These are phyloP conservation scores for Aspergillus piperis DNA, from an alignment of 2,329 filamentous ascomycete species.

Conservation along the genomic window DNA sequence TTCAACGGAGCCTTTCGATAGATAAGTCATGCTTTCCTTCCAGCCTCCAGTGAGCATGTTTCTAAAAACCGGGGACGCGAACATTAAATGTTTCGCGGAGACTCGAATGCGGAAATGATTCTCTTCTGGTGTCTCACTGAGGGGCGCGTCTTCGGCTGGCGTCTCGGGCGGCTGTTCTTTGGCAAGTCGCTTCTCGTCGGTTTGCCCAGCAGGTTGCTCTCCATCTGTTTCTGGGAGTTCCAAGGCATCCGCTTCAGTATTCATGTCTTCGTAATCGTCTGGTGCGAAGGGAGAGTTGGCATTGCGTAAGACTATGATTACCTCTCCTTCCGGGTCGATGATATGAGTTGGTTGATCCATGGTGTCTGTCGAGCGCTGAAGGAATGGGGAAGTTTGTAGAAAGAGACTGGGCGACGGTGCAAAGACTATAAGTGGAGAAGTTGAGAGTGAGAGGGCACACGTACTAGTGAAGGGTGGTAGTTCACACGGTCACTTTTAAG, in stretches of 20 bases:
- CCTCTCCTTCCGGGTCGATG: constrained; percentile 19
- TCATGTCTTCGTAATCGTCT: background rate
- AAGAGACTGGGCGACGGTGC: too few species aligned
- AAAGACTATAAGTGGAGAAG: too few species aligned
- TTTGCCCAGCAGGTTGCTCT: too few species aligned
- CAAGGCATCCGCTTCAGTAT: too few species aligned
- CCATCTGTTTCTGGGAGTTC: too few species aligned
- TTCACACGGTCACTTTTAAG: too few species aligned
- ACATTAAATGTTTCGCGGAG: constrained; percentile 26
- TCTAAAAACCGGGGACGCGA: constrained; percentile 25
- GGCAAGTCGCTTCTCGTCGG: too few species aligned
- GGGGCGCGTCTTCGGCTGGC: background rate
- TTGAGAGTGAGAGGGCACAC: too few species aligned
- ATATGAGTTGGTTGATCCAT: constrained; percentile 8
- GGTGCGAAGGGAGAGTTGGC: constrained; percentile 12
- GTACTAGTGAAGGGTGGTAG: too few species aligned
- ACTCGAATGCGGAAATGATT: constrained; percentile 20
- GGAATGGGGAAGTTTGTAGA: too few species aligned
- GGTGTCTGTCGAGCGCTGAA: background rate
- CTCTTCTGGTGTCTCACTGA: background rate
- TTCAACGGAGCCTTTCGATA: constrained; percentile 20
- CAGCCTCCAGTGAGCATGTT: constrained; percentile 19
- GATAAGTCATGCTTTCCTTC: constrained; percentile 21
- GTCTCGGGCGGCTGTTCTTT: background rate
- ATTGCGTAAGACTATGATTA: constrained; percentile 11